phyloP scores from a whole-genome alignment of 2,329 filamentous ascomycete genomes.

The Rhynchosporium agropyri region DNA sequence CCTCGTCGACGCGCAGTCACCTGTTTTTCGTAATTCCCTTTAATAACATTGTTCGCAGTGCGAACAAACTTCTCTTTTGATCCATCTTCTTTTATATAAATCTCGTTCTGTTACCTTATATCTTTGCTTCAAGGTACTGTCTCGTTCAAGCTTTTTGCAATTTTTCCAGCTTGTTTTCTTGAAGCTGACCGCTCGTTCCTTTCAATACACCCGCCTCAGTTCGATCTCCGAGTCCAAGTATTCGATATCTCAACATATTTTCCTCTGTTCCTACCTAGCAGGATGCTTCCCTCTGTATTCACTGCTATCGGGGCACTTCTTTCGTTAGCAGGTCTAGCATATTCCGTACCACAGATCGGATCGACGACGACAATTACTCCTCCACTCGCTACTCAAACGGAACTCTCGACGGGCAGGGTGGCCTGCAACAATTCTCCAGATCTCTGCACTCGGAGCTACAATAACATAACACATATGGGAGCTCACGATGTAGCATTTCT shows the following conservation, averaged over 20 bases:
- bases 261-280: not conserved
- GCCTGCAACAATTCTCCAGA: conserved; percentile 79
- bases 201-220: not conserved
- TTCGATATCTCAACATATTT: not conserved
- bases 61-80: conserved; percentile 9
- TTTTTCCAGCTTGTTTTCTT: not conserved
- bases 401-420: conserved; percentile 33
- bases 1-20: conserved; percentile 14
- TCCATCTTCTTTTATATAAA: conserved; percentile 6
- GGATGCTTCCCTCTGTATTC: conserved; percentile 31
- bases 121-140: not conserved
- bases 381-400: conserved; percentile 27
- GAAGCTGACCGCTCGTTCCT: not conserved
- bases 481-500: conserved; percentile 69
- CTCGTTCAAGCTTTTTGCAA: not conserved
- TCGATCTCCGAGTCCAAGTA: not conserved
- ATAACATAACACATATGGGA: conserved; percentile 75
- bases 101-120: not conserved
- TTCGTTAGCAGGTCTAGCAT: conserved; percentile 29
- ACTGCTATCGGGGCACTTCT: conserved; percentile 34
- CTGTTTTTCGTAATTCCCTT: conserved; percentile 12
- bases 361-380: conserved; percentile 24
- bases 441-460: conserved; percentile 72
- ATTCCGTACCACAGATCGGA: conserved; percentile 34
- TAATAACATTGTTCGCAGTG: not conserved